Base-by-base conservation (phyloP, 495 filamentous ascomycete species). In the Daldinia loculata region DNA sequence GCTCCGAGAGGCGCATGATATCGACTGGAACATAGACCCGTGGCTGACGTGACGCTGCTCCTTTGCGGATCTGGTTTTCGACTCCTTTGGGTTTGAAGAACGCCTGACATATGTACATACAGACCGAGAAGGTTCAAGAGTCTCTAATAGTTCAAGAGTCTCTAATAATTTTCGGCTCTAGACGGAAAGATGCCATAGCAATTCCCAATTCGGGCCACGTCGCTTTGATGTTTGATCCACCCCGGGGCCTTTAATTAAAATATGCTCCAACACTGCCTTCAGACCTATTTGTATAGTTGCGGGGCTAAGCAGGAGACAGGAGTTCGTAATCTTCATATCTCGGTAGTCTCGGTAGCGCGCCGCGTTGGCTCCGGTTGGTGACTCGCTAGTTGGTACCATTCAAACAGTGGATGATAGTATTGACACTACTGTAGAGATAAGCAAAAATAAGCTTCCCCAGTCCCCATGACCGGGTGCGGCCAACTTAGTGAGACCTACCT, bases 401-500 rank as follows among this genome's bases (percentile, higher is more conserved):
- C 58, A 22, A 19, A 30, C 1, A 17, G 22, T 57, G 14, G 50
- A 27, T 58, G 58, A 55, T 30, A 59, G 63, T 24, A n/a, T n/a
- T n/a, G n/a, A n/a, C n/a, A n/a, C n/a, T n/a, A n/a, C n/a, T n/a
- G n/a, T n/a, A 19, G 14, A 60, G 38, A 43, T 58, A 64, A 51
- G 8, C 34, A 48, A 32, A 34, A 53, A 58, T 34, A 62, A 58
- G 45, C 41, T 17, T 22, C 43, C 41, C 41, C 43, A 62, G 36
- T 19, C 22, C 22, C 61, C 50, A 53, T 50, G 48, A 50, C 61
- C 36, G 45, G 38, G 30, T 61, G 48, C 58, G 41, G 24, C 60
- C 9, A 17, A 51, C 57, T 34, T 34, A 58, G 53, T 63, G 50
- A 70, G 39, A 68, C 70, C 61, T 69, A 65, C 69, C 61, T 43